Evolutionary conservation across 2,329 filamentous ascomycete genomes (phyloP).

Genomic region (Ophiocordyceps camponoti-leonardi): DNA sequence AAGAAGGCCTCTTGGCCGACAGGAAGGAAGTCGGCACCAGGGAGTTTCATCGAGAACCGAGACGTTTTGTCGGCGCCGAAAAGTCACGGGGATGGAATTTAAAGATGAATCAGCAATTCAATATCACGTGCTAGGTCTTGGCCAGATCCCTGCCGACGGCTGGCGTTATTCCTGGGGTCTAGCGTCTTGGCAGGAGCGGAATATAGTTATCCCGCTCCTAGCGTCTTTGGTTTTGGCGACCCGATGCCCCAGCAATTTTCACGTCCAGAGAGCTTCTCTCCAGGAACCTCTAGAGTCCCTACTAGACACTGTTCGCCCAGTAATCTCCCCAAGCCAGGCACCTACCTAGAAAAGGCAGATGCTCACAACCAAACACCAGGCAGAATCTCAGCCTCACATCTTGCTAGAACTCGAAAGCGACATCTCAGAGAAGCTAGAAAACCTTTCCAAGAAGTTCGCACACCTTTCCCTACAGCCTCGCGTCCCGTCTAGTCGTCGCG

Average conservation of each 20-base stretch:
- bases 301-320: too few relatives aligned
- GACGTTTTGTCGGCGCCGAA: too few relatives aligned
- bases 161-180: background rate
- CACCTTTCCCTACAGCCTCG: background rate
- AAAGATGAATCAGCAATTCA: too few relatives aligned
- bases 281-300: background rate
- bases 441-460: background rate
- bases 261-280: slow-evolving; percentile 8
- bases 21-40: too few relatives aligned
- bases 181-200: slow-evolving; percentile 12
- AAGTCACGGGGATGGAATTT: too few relatives aligned
- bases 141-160: background rate
- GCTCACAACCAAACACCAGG: background rate
- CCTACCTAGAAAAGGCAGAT: background rate
- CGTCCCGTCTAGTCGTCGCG: background rate
- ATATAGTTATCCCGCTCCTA: slow-evolving; percentile 18
- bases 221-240: slow-evolving; percentile 24
- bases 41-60: too few relatives aligned
- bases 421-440: background rate
- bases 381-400: background rate
- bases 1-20: too few relatives aligned
- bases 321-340: background rate
- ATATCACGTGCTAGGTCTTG: background rate
- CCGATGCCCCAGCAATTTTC: slow-evolving; percentile 23
- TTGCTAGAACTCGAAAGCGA: too few relatives aligned